Evolutionary conservation across 179 eudicot species (phyloP), one percentile per base, ranked within the genome.

Genomic region (Silene coronaria): DNA sequence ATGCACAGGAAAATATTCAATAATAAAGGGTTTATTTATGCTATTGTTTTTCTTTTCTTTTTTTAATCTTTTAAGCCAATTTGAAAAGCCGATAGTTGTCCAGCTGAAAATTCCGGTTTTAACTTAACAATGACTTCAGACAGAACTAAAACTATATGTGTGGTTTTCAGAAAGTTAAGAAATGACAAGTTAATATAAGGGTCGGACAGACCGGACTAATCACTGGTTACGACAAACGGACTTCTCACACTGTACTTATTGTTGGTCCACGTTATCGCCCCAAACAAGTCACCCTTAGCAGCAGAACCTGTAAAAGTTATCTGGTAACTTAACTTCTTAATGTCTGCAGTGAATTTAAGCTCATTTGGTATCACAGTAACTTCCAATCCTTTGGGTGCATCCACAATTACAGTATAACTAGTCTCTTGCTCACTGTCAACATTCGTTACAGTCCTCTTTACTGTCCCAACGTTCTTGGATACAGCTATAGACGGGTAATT

Each of bases 401-500:
- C 86, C 21, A 91, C 75, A 3, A 48, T 73, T 16, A 77, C 87
- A 0, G 71, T 78, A 77, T 91, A 91, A 16, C 51, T 22, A 5
- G 78, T 77, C 8, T 75, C 83, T 22, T 24, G 76, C 17, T 72
- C 82, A 28, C 21, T 78, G 21, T 83, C 92, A 5, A 87, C 89
- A 55, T 88, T 88, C 1, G 87, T 88, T 19, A 89, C 90, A 2
- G 86, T 86, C 64, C 92, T 85, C 27, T 27, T 82, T 11, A 88
- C 86, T 42, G 79, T 81, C n/a, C 69, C 66, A 10, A 22, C 76
- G 66, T 64, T 75, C 75, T 75, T 78, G 61, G 87, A 77, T 14
- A 91, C 62, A 1, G 87, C 83, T 72, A 91, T 90, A 36, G 97
- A 88, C 0, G 92, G 95, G 74, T 90, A 87, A 81, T 91, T 91